A percentile compares a stretch with the other conserved stretches of the same genome.
phyloP scores from a whole-genome alignment of 768 basidiomycete genomes.

The Collybia sp. region DNA sequence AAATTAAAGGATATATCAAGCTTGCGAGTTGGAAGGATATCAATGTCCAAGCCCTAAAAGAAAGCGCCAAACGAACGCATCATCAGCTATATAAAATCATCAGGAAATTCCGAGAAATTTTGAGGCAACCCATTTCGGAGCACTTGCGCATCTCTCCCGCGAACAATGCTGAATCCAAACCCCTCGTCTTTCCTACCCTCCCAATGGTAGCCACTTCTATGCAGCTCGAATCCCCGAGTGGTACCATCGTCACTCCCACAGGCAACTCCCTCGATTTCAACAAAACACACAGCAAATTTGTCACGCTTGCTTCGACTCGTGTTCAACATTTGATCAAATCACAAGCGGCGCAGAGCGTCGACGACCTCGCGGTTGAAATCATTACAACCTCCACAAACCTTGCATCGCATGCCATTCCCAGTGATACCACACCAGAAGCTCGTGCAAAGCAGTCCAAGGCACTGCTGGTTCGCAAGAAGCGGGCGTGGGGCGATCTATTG shows the following conservation, averaged over 20 bases:
- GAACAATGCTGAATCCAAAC: conserved; percentile 28
- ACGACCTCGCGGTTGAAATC: conserved; percentile 57
- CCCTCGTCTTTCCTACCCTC: conserved; percentile 1
- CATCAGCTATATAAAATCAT: conserved; percentile 87
- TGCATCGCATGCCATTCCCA: conserved; percentile 37
- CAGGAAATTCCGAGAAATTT: conserved; percentile 85
- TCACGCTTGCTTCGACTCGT: conserved; percentile 32
- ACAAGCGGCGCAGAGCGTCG: conserved; percentile 36
- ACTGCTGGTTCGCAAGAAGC: conserved; percentile 76
- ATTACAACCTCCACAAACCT: conserved; percentile 59
- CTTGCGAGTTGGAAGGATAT: conserved; percentile 98
- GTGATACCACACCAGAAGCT: conserved; percentile 38
- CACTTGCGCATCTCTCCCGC: conserved; percentile 32
- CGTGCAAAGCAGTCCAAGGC: conserved; percentile 66
- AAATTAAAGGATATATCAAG: conserved; percentile 83
- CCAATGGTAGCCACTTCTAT: background rate
- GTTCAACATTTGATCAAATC: conserved; percentile 39
- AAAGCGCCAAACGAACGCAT: conserved; percentile 88
- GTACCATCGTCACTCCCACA: conserved; percentile 8
- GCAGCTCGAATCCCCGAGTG: conserved; percentile 9
- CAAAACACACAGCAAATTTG: conserved; percentile 48
- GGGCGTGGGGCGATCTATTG: conserved; percentile 86
- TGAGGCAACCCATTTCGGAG: conserved; percentile 65
- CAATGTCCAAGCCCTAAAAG: conserved; percentile 89
- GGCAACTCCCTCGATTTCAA: conserved; percentile 44